Evolutionary conservation across 352 stramenopile genomes (phyloP).

Genomic region (Globisporangium viniferum): DNA sequence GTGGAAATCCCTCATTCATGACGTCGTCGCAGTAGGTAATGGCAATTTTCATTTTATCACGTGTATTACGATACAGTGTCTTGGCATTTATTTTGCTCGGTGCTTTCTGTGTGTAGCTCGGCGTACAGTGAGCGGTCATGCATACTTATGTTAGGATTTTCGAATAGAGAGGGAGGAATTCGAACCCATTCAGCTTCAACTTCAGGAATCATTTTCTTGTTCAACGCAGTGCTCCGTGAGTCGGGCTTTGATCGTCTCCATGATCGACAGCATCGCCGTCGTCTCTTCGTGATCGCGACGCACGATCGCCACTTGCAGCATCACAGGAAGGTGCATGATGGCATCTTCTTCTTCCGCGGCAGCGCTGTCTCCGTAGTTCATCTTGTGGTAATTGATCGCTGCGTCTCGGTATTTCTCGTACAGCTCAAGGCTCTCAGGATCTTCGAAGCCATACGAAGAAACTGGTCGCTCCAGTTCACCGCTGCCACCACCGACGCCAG

Average conservation of each 20-base stretch:
- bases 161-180: neutral
- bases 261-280: slow-evolving; percentile 68
- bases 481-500: slow-evolving; percentile 69
- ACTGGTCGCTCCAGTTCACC: slow-evolving; percentile 49
- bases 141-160: neutral
- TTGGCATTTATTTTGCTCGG: neutral
- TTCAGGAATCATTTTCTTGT: slow-evolving; percentile 47
- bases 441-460: slow-evolving; percentile 68
- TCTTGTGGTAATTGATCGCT: slow-evolving; percentile 77
- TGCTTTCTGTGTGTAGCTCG: neutral
- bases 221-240: slow-evolving; percentile 54
- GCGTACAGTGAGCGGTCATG: neutral
- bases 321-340: slow-evolving; percentile 88
- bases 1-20: neutral
- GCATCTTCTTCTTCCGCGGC: slow-evolving; percentile 84
- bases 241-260: slow-evolving; percentile 69
- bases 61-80: neutral
- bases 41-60: neutral
- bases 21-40: neutral
- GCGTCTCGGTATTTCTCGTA: slow-evolving; percentile 87
- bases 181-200: neutral
- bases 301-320: slow-evolving; percentile 78
- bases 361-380: slow-evolving; percentile 79
- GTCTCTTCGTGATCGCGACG: slow-evolving; percentile 69
- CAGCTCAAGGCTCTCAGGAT: slow-evolving; percentile 68